Evolutionary conservation across 768 basidiomycete species (phyloP).

Genomic region (Phallus indusiatus): DNA sequence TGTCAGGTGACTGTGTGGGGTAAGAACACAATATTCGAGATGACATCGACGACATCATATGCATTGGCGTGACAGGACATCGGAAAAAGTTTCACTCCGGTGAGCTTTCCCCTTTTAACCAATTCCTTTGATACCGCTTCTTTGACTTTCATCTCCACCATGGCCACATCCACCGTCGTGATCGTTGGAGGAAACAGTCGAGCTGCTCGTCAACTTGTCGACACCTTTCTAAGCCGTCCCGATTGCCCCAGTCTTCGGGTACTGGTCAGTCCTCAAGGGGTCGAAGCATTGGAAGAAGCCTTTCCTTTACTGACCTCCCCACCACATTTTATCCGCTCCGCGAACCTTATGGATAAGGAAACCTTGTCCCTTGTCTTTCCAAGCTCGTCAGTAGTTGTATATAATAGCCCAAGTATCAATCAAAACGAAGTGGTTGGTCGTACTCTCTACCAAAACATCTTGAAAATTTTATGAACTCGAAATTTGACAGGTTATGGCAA

Average conservation of each 20-base stretch:
- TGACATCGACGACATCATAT: no score
- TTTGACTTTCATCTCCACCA: neutral
- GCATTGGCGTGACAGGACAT: no score
- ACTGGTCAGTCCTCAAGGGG: neutral
- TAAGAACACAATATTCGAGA: no score
- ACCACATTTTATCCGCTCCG: slow-evolving; percentile 14
- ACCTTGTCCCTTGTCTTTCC: slow-evolving; percentile 16
- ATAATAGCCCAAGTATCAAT: slow-evolving; percentile 20
- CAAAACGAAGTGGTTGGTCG: slow-evolving; percentile 23
- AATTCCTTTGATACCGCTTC: neutral
- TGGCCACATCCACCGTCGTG: neutral
- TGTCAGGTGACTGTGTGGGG: no score
- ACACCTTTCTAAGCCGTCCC: neutral
- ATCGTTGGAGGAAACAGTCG: neutral
- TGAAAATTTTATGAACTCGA: neutral
- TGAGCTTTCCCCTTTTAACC: no score
- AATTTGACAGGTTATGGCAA: slow-evolving; percentile 19
- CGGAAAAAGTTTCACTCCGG: no score
- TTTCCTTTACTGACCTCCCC: neutral
- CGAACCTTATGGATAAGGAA: slow-evolving; percentile 17
- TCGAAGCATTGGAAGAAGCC: neutral
- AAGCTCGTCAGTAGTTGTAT: slow-evolving; percentile 20
- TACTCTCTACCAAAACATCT: slow-evolving; percentile 14
- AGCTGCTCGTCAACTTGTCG: neutral
- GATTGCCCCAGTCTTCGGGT: neutral